Evolutionary conservation across 257 asterid species (phyloP).

Genomic region (Ophiorrhiza pumila): DNA sequence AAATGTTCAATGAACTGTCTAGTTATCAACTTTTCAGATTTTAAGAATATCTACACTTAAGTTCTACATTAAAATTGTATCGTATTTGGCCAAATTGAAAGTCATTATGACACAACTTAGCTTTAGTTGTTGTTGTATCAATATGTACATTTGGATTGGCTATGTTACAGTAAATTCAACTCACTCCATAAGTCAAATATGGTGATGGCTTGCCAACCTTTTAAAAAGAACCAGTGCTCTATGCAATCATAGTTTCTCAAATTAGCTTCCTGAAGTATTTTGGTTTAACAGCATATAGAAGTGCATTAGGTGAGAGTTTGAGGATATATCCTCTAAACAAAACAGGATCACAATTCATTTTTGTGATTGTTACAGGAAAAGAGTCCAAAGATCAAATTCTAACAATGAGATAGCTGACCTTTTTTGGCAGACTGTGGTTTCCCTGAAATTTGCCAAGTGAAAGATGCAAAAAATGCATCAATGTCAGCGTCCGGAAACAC

Average conservation of each 20-base stretch:
- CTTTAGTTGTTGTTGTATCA: too few relatives aligned
- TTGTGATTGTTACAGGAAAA: not conserved
- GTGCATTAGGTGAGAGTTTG: not conserved
- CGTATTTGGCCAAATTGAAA: not conserved
- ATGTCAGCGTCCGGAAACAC: constrained; percentile 34
- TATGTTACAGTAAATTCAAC: not conserved
- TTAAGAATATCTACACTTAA: not conserved
- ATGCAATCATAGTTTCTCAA: not conserved
- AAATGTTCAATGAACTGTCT: too few relatives aligned
- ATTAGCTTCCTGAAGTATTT: not conserved
- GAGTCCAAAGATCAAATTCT: not conserved
- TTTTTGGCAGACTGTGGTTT: not conserved
- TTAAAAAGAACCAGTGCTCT: not conserved
- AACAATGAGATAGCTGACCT: constrained; percentile 20
- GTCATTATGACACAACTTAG: not conserved
- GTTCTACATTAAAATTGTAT: not conserved
- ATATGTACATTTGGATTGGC: too few relatives aligned
- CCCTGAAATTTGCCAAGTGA: constrained; percentile 41
- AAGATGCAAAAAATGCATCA: constrained; percentile 30
- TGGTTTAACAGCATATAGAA: not conserved
- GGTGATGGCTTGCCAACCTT: not conserved
- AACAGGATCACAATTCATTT: not conserved
- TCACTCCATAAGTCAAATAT: not conserved
- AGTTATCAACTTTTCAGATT: too few relatives aligned
- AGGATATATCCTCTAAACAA: not conserved